Evolutionary conservation across 768 basidiomycete genomes (phyloP).

Genomic region (Plicaturopsis crispa): DNA sequence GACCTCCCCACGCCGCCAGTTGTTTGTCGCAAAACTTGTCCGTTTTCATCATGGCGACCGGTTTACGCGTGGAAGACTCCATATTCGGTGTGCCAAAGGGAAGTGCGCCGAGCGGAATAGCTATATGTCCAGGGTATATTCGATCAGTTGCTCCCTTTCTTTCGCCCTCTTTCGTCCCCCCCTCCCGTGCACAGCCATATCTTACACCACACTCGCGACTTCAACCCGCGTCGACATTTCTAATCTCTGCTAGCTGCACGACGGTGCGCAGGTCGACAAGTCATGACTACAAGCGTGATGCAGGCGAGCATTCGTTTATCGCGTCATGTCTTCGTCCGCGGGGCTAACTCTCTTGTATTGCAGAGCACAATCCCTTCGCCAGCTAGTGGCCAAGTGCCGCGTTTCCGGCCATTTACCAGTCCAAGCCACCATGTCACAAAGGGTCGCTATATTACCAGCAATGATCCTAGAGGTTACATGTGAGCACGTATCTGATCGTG

Average conservation of each 20-base stretch:
- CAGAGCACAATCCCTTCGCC: constrained; percentile 26
- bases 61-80: constrained; percentile 38
- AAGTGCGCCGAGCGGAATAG: too few species aligned
- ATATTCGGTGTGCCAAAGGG: constrained; percentile 29
- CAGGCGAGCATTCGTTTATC: constrained; percentile 26
- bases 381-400: constrained; percentile 20
- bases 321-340: constrained; percentile 7
- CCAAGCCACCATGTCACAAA: constrained; percentile 77
- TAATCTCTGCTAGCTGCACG: too few species aligned
- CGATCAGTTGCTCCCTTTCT: too few species aligned
- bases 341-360: too few species aligned
- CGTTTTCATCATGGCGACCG: constrained; percentile 33
- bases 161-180: too few species aligned
- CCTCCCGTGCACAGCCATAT: constrained; percentile 14
- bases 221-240: too few species aligned
- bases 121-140: too few species aligned
- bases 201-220: constrained; percentile 14
- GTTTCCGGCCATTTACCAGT: constrained; percentile 65
- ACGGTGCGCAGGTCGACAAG: too few species aligned
- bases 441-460: constrained; percentile 84
- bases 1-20: constrained; percentile 17
- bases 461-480: constrained; percentile 87
- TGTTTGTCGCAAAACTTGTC: constrained; percentile 15
- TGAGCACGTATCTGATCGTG: constrained; percentile 24
- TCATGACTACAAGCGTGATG: constrained; percentile 40